A percentile compares a stretch with the other conserved stretches of the same genome.
Conservation (phyloP, 169 alveolate genomes). For the Plasmodium malariae region DNA sequence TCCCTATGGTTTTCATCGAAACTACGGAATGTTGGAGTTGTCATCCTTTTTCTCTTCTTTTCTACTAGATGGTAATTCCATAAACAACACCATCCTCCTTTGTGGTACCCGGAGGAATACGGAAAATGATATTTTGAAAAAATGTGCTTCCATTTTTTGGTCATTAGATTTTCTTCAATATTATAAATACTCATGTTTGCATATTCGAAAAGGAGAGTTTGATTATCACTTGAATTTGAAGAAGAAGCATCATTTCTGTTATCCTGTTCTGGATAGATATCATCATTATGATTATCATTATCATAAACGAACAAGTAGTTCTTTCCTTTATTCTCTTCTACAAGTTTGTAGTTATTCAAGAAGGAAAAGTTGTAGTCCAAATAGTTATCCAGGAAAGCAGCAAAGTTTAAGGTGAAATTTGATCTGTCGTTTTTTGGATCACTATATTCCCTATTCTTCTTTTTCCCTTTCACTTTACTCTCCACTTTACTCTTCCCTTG, state of each 20-base stretch:
- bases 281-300: not conserved
- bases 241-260: too few species aligned
- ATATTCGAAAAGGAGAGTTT: slow-evolving; percentile 20
- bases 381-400: slow-evolving; percentile 8
- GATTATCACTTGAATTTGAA: not conserved
- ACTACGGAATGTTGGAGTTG: too few species aligned
- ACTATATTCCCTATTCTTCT: not conserved
- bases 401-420: not conserved
- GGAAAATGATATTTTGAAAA: too few species aligned
- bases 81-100: too few species aligned
- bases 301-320: slow-evolving; percentile 10
- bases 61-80: too few species aligned
- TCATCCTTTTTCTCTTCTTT: too few species aligned
- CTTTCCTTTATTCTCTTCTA: slow-evolving; percentile 10
- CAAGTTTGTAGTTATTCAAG: slow-evolving; percentile 19
- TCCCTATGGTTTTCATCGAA: too few species aligned
- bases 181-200: slow-evolving; percentile 11
- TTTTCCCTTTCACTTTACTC: not conserved
- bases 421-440: not conserved
- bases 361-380: slow-evolving; percentile 42
- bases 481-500: not conserved
- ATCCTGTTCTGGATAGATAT: not conserved
- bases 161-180: not conserved
- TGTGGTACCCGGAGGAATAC: too few species aligned
- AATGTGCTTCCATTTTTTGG: not conserved